A percentile compares a stretch with the other conserved stretches of the same genome.
phyloP scores from a whole-genome alignment of 2,329 filamentous ascomycete species.

The Paraphoma sp. region DNA sequence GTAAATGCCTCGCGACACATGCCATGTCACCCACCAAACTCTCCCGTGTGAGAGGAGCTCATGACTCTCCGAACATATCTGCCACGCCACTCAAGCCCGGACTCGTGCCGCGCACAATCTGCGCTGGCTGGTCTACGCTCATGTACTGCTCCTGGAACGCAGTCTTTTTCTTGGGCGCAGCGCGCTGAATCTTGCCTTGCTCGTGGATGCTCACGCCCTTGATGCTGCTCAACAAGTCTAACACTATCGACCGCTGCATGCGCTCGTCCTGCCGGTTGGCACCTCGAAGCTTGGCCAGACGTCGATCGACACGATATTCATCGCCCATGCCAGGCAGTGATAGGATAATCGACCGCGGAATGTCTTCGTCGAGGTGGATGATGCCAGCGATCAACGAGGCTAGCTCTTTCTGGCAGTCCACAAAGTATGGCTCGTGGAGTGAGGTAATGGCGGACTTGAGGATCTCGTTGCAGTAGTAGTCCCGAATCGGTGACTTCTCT shows the following conservation, averaged over 20 bases:
- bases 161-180: conserved; percentile 37
- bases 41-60: neutral
- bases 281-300: conserved; percentile 49
- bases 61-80: conserved; percentile 49
- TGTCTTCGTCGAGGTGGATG: conserved; percentile 75
- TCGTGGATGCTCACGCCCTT: conserved; percentile 93
- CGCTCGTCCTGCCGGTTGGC: conserved; percentile 65
- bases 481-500: conserved; percentile 67
- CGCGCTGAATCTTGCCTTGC: conserved; percentile 76
- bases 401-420: conserved; percentile 92
- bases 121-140: conserved; percentile 48
- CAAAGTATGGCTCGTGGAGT: conserved; percentile 94
- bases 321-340: conserved; percentile 78
- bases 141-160: conserved; percentile 50
- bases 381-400: conserved; percentile 87
- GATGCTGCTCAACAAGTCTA: conserved; percentile 85
- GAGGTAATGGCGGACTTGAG: conserved; percentile 89
- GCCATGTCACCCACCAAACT: no score
- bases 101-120: conserved; percentile 48
- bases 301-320: conserved; percentile 65
- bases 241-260: conserved; percentile 78
- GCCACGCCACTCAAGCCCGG: conserved; percentile 53
- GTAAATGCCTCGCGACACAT: no score
- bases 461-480: conserved; percentile 89
- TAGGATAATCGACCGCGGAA: conserved; percentile 77